phyloP scores from a whole-genome alignment of 2,329 filamentous ascomycete species.

The Aspergillus eucalypticola region DNA sequence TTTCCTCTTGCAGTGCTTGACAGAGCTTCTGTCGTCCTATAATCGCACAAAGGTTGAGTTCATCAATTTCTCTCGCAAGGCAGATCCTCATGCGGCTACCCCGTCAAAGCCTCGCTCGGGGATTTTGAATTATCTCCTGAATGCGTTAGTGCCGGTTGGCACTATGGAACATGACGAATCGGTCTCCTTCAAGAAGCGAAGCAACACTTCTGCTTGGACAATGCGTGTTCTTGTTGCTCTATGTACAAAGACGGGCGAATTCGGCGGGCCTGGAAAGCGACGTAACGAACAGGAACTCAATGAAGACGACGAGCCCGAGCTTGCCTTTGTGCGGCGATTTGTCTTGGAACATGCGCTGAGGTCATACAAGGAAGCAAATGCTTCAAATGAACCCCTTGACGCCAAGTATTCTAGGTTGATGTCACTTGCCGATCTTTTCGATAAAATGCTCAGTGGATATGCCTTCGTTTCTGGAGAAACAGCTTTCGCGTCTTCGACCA shows the following conservation, averaged over 20 bases:
- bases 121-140: constrained; percentile 90
- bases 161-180: constrained; percentile 72
- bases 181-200: constrained; percentile 77
- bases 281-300: constrained; percentile 43
- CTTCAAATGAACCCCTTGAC: constrained; percentile 77
- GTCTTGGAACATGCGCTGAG: constrained; percentile 91
- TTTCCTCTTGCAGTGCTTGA: constrained; percentile 88
- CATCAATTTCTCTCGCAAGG: constrained; percentile 96
- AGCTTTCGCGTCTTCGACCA: constrained; percentile 62
- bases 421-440: constrained; percentile 86
- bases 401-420: constrained; percentile 85
- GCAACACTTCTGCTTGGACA: constrained; percentile 80
- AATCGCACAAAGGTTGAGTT: constrained; percentile 96
- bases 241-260: constrained; percentile 83
- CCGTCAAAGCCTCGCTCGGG: constrained; percentile 92
- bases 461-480: constrained; percentile 60
- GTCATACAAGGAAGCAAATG: constrained; percentile 83
- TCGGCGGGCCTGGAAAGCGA: constrained; percentile 59
- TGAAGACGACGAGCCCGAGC: constrained; percentile 47
- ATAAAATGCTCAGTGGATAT: constrained; percentile 82
- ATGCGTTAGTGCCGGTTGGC: constrained; percentile 69
- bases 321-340: constrained; percentile 91
- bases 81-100: constrained; percentile 77
- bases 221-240: constrained; percentile 83
- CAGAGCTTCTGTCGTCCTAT: constrained; percentile 88